Evolutionary conservation across 768 basidiomycete species (phyloP), one percentile per base, ranked within the genome.

Genomic region (Phanerodontia chrysosporium): DNA sequence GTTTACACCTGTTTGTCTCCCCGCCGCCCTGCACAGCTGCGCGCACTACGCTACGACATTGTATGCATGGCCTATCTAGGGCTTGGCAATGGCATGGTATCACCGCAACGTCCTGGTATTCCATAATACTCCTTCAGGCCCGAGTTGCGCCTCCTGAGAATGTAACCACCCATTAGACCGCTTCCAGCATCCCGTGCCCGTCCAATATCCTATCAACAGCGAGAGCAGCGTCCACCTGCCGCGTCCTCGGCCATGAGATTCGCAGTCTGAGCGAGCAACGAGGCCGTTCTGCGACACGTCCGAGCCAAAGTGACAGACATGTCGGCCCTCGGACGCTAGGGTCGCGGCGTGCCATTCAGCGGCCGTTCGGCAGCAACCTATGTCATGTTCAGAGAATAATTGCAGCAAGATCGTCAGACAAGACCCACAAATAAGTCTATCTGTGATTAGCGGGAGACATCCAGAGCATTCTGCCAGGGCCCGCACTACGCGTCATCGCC

Each of bases 401-500:
- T 4, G 8, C 10, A 42, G 18, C 4, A 18, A 18, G 8, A 42
- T 7, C 4, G 39, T 7, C 18, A n/a, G n/a, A n/a, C 18, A 18
- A 4, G 4, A 42, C 39, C 9, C 18, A 42, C 39, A 42, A 18
- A 5, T 18, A 42, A 4, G 39, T 4, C 16, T 18, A 4, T 10
- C 18, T 18, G 4, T 42, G 39, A 4, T n/a, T n/a, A n/a, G n/a
- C n/a, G n/a, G n/a, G n/a, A n/a, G n/a, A 10, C 18, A 42, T 42
- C 18, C 18, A 10, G 18, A 18, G 18, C 8, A 18, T 10, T 4
- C 18, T 18, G 10, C 18, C 39, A 5, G 39, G 18, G 39, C 13
- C 35, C 24, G 12, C 13, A 7, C 75, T 63, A 83, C 42, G 82
- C 74, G 57, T 83, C 83, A 62, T 85, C 84, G 10, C 78, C 81